Evolutionary conservation across 1,284 basidiomycete species (phyloP).

Genomic region (Xerocomus amazonicus): DNA sequence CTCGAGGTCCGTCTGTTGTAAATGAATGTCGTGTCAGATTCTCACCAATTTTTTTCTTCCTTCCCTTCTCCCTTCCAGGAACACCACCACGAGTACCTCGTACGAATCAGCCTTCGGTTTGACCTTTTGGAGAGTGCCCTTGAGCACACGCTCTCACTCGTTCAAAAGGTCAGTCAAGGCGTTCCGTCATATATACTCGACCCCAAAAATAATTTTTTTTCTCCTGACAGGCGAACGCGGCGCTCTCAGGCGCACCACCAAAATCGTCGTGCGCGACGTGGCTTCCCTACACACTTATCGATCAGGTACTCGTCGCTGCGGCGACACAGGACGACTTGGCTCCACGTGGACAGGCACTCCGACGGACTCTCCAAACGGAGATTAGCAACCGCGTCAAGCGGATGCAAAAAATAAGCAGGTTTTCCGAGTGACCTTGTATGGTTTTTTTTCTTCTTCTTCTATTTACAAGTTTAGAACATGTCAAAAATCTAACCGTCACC

Average conservation of each 20-base stretch:
- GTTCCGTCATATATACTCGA: constrained; percentile 1
- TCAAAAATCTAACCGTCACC: neutral
- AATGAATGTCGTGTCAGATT: constrained; percentile 9
- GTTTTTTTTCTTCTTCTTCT: too few species aligned
- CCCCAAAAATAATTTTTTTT: neutral
- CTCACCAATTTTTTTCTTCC: neutral
- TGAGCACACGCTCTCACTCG: constrained; percentile 64
- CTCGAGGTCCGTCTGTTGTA: constrained; percentile 53
- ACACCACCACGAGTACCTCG: constrained; percentile 74
- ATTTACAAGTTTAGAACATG: too few species aligned
- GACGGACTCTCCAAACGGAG: constrained; percentile 52
- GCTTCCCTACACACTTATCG: constrained; percentile 84
- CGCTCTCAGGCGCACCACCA: constrained; percentile 52
- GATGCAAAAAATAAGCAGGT: constrained; percentile 53
- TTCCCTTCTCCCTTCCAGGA: constrained; percentile 39
- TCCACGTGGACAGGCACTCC: constrained; percentile 37
- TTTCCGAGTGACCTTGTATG: constrained; percentile 14
- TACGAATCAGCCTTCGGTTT: constrained; percentile 70
- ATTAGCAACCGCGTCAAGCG: constrained; percentile 58
- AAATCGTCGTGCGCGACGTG: constrained; percentile 63
- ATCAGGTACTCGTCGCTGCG: constrained; percentile 76
- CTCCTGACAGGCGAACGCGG: constrained; percentile 51
- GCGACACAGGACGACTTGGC: constrained; percentile 51
- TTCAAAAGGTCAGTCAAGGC: constrained; percentile 57
- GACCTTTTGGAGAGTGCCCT: constrained; percentile 80